Evolutionary conservation across 2,329 filamentous ascomycete genomes (phyloP), one percentile per base, ranked within the genome.

Genomic region (Leptographium wingfieldii): DNA sequence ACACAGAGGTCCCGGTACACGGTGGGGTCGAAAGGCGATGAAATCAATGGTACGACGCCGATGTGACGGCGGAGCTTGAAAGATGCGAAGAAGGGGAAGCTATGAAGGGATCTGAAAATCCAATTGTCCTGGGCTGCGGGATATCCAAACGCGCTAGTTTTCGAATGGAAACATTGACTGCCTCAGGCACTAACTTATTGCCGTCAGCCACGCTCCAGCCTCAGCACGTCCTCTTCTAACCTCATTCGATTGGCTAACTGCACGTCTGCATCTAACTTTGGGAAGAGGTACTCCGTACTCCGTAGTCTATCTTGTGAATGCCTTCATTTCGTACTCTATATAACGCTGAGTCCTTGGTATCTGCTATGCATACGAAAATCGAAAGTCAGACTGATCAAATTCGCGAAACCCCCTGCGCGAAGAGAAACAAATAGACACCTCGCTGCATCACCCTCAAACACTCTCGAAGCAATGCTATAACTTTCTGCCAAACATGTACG

Each of bases 401-500:
- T 3, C 12, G 14, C 38, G 16, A 16, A 16, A 16, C 6, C 14
- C 14, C 12, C 12, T 16, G 38, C 3, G 38, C 5, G 3, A 60
- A 60, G n/a, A 31, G 46, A 57, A 25, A 12, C 11, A 40, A 40
- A 43, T 22, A 6, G 14, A 19, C 11, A 43, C 16, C 11, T 16
- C 40, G 40, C 40, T 43, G 40, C 40, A 19, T 19, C 60, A 60
- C 16, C 52, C 56, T 27, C 33, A 14, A 38, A 38, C 35, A 5
- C 35, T 38, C 10, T 14, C 33, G 55, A 52, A 60, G 62, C 54
- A 33, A 19, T 38, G 6, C 75, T 71, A 84, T 60, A 84, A 70
- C 68, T 80, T 78, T 65, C 80, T 74, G 67, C 80, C 80, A 72
- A 84, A 84, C 81, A 84, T 84, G 67, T 80, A 84, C 29, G 76